Percentiles rank a stretch among this genome's conserved stretches.
phyloP scores from a whole-genome alignment of 495 filamentous ascomycete genomes.

The Platismatia glauca region DNA sequence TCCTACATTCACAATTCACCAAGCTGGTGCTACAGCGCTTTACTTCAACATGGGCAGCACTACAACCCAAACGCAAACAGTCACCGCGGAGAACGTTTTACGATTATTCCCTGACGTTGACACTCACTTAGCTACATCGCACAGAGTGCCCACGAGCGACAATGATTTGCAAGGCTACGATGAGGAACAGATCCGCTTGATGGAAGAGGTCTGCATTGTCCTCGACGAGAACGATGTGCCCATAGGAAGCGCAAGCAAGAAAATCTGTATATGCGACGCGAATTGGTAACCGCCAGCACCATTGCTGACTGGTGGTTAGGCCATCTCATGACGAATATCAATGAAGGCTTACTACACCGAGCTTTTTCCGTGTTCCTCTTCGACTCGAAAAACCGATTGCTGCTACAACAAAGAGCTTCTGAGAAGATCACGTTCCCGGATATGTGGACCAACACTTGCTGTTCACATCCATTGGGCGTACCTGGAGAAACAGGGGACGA shows the following conservation, averaged over 20 bases:
- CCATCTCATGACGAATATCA: conserved; percentile 97
- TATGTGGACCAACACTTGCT: conserved; percentile 99
- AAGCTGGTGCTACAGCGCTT: neutral
- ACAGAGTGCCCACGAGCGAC: conserved; percentile 33
- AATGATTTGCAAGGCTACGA: conserved; percentile 73
- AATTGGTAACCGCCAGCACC: neutral
- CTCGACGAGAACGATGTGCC: conserved; percentile 84
- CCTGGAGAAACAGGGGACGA: conserved; percentile 83
- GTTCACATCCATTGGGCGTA: conserved; percentile 90
- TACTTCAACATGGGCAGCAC: conserved; percentile 42
- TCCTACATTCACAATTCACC: no score
- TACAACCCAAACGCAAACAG: conserved; percentile 40
- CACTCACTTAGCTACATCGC: conserved; percentile 58
- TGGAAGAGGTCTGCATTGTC: conserved; percentile 99
- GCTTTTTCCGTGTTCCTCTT: conserved; percentile 98
- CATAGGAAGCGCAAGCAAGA: conserved; percentile 97
- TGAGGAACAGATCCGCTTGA: conserved; percentile 91
- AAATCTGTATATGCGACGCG: conserved; percentile 63
- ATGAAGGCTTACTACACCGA: conserved; percentile 87
- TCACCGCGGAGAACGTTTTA: conserved; percentile 80
- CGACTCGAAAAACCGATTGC: conserved; percentile 74
- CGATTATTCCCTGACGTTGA: conserved; percentile 93
- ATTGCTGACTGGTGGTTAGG: conserved; percentile 41
- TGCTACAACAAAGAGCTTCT: conserved; percentile 88
- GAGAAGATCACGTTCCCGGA: conserved; percentile 99